These are phyloP conservation scores for Kitagawia praeruptora DNA, from an alignment of 129 eudicot species.

Conservation along the genomic window DNA sequence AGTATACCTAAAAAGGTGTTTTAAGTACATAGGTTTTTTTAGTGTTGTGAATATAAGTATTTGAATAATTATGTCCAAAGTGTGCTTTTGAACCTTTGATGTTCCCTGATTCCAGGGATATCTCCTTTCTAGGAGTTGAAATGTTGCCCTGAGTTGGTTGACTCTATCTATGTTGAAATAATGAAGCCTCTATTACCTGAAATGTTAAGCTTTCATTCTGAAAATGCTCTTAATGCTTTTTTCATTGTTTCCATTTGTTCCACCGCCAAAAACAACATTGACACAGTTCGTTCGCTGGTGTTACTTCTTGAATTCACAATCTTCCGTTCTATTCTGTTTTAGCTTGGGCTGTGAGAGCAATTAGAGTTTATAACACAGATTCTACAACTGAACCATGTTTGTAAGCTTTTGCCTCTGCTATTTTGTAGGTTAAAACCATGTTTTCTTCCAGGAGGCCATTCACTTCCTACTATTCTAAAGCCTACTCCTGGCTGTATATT, in stretches of 20 bases:
- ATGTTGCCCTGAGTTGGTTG: background rate
- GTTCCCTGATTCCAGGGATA: background rate
- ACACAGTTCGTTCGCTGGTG: background rate
- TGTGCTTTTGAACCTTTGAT: background rate
- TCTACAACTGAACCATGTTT: background rate
- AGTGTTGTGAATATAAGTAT: background rate
- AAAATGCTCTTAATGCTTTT: background rate
- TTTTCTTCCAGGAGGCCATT: too few relatives aligned
- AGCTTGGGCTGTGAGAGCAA: background rate
- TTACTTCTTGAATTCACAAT: background rate
- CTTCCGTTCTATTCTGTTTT: background rate
- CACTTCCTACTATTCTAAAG: too few relatives aligned
- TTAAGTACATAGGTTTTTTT: background rate
- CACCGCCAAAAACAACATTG: background rate
- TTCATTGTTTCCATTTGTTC: background rate
- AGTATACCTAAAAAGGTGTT: background rate
- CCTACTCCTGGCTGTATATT: too few relatives aligned
- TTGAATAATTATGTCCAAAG: background rate
- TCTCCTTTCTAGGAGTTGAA: background rate
- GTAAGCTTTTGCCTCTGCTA: constrained; percentile 3
- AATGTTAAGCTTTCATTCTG: background rate
- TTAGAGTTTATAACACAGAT: background rate
- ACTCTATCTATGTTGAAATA: background rate
- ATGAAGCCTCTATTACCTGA: background rate
- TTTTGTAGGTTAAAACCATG: too few relatives aligned